Evolutionary conservation across 495 filamentous ascomycete genomes (phyloP).

Genomic region (Neurospora discreta): DNA sequence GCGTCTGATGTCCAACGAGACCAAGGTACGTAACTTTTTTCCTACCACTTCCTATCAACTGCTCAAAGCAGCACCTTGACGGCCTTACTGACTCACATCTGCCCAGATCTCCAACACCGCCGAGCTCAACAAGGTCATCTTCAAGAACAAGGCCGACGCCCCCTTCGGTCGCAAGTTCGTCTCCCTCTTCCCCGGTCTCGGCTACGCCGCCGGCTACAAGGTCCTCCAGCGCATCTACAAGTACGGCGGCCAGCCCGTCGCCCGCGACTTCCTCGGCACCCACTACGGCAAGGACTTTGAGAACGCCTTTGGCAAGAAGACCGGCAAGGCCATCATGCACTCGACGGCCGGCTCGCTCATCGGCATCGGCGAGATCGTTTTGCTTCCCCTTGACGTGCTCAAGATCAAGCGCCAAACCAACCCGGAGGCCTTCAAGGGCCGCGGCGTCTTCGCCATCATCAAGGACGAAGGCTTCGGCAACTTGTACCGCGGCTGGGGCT

Average conservation of each 20-base stretch:
- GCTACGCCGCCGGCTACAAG: constrained; percentile 98
- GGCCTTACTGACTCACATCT: background rate
- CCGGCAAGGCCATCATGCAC: constrained; percentile 95
- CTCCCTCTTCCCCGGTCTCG: constrained; percentile 91
- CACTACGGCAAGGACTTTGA: constrained; percentile 80
- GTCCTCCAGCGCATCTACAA: constrained; percentile 97
- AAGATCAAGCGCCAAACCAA: constrained; percentile 99
- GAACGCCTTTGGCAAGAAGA: constrained; percentile 83
- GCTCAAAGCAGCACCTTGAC: background rate
- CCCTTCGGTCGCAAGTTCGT: constrained; percentile 67
- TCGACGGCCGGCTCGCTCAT: constrained; percentile 93
- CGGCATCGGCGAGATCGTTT: constrained; percentile 91
- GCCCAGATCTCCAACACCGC: constrained; percentile 45
- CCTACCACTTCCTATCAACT: background rate
- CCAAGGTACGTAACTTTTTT: constrained; percentile 37
- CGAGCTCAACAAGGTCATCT: constrained; percentile 79
- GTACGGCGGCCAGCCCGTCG: constrained; percentile 95
- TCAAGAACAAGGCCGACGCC: constrained; percentile 77
- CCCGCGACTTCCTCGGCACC: constrained; percentile 74
- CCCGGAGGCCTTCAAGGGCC: constrained; percentile 91
- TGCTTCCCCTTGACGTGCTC: constrained; percentile 89
- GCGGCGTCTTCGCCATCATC: constrained; percentile 82
- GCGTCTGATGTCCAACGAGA: constrained; percentile 97
- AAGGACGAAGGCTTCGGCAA: constrained; percentile 82
- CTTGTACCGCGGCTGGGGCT: constrained; percentile 90